Evolutionary conservation across 108 stramenopile species (phyloP).

Genomic region (Conticribra guillardii): DNA sequence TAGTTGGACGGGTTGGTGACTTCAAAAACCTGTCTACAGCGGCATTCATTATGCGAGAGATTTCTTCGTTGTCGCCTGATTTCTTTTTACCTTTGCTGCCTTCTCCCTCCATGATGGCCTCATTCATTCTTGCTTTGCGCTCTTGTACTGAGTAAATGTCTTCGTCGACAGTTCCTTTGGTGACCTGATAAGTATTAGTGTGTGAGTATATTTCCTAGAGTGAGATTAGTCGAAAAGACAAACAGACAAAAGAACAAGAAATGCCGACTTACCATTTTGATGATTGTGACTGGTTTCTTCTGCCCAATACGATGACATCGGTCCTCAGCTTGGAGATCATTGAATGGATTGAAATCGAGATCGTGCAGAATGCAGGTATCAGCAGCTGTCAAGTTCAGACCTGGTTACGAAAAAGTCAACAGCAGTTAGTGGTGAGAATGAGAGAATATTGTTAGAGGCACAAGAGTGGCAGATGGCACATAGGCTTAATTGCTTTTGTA

Average conservation of each 20-base stretch:
- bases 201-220: too few relatives aligned
- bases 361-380: slow-evolving; percentile 97
- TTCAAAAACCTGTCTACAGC: slow-evolving; percentile 40
- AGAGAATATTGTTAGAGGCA: slow-evolving; percentile 32
- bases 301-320: slow-evolving; percentile 78
- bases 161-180: slow-evolving; percentile 75
- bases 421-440: slow-evolving; percentile 20
- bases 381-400: slow-evolving; percentile 89
- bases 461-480: slow-evolving; percentile 47
- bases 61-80: slow-evolving; percentile 42
- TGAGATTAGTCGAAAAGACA: too few relatives aligned
- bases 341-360: slow-evolving; percentile 96
- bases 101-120: slow-evolving; percentile 69
- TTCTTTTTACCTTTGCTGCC: slow-evolving; percentile 29
- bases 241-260: not conserved
- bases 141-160: slow-evolving; percentile 87
- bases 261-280: slow-evolving; percentile 54
- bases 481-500: not conserved
- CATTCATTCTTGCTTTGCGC: slow-evolving; percentile 77
- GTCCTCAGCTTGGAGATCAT: slow-evolving; percentile 96
- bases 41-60: slow-evolving; percentile 27
- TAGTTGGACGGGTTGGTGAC: slow-evolving; percentile 15
- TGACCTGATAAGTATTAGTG: slow-evolving; percentile 21
- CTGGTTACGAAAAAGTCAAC: slow-evolving; percentile 18
- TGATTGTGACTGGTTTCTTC: slow-evolving; percentile 73